Evolutionary conservation across 129 eudicot genomes (phyloP).

Genomic region (Lonicera japonica): DNA sequence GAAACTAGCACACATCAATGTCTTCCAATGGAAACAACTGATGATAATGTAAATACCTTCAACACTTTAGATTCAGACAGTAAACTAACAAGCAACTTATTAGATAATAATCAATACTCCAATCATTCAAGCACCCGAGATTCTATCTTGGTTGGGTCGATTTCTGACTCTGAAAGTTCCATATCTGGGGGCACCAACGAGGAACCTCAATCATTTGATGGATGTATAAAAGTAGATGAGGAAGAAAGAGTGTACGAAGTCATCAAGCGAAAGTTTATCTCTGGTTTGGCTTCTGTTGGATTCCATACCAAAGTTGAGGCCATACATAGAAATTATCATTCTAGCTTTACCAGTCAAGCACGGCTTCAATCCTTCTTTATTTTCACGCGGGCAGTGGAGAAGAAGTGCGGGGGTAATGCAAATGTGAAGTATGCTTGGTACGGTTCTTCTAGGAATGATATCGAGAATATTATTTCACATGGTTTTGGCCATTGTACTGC

Average conservation of each 20-base stretch:
- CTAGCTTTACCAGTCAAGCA: constrained; percentile 29
- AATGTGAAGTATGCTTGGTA: constrained; percentile 71
- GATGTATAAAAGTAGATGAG: constrained; percentile 29
- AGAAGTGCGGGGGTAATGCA: constrained; percentile 37
- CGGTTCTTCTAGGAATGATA: constrained; percentile 52
- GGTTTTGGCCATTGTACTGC: constrained; percentile 44
- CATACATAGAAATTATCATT: constrained; percentile 28
- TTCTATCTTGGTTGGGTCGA: constrained; percentile 1
- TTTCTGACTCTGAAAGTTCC: constrained; percentile 71
- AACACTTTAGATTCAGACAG: constrained; percentile 1
- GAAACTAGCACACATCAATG: not conserved
- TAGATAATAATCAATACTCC: not conserved
- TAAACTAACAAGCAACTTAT: not conserved
- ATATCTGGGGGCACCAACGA: constrained; percentile 19
- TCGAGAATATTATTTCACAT: constrained; percentile 31
- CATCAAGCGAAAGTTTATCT: constrained; percentile 28
- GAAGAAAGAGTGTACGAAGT: constrained; percentile 23
- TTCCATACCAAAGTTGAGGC: constrained; percentile 21
- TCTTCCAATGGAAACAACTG: constrained; percentile 3
- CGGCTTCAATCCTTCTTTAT: constrained; percentile 30
- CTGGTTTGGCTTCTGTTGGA: constrained; percentile 31
- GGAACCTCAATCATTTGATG: not conserved
- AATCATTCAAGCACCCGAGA: not conserved
- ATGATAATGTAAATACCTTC: constrained; percentile 3
- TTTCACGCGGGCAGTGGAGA: constrained; percentile 31